Evolutionary conservation across 306 rosid genomes (phyloP), one percentile per base, ranked within the genome.

Genomic region (Cicer yamashitae): DNA sequence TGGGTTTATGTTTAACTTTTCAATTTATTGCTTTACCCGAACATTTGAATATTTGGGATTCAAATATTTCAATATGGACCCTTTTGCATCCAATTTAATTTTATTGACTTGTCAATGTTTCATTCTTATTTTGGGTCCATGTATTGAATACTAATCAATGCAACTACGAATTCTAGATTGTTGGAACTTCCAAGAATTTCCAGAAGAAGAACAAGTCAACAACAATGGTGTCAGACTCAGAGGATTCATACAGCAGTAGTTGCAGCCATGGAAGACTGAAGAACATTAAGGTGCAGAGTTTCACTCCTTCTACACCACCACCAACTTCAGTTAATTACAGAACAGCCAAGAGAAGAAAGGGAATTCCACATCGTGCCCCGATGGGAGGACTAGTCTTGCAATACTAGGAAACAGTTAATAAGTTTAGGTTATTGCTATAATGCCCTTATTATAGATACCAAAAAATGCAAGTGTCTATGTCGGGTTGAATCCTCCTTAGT

Each of bases 311-410:
- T 0, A 93, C 98, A 6, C 98, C 98, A 5, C 97, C 93, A 1
- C 97, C 92, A 43, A 91, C 97, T 75, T 84, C 91, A 0, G 89
- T 81, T 44, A 91, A 84, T 77, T 88, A 89, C 84, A 79, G 93
- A 78, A 88, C 92, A 7, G 93, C 96, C 70, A 93, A 91, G 82
- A 81, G 97, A 67, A 84, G 98, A 73, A 93, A 93, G 92, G 98
- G 98, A 54, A 91, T 93, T 30, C 98, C 98, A 0, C 98, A 91
- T 66, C 82, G 98, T n/a, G 93, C 98, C 38, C 98, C 97, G 7
- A 83, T 93, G 97, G 97, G 98, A 58, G 98, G 90, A 40, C 90
- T 93, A 63, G 73, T 88, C 54, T 79, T 93, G 77, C 88, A 89
- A 77, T 93, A 89, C 70, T 93, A 79, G 82, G 20, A 12, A 44